Conservation (phyloP, 2,329 filamentous ascomycete species). For the Polytolypa hystricis region DNA sequence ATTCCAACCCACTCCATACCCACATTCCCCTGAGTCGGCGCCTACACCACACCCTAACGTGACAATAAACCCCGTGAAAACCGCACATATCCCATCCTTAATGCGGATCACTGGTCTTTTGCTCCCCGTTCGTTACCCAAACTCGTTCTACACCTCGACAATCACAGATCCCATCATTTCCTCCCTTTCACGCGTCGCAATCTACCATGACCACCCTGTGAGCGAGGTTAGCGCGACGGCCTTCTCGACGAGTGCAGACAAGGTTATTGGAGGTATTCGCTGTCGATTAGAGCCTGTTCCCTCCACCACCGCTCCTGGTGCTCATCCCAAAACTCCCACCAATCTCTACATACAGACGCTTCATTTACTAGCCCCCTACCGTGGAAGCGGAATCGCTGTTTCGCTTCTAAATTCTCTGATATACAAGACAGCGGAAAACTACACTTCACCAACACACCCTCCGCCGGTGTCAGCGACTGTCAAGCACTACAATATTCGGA, state of each 20-base stretch:
- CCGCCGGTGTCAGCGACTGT: slow-evolving; percentile 26
- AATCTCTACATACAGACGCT: slow-evolving; percentile 53
- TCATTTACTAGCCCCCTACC: slow-evolving; percentile 48
- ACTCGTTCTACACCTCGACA: slow-evolving; percentile 50
- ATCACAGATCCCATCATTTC: slow-evolving; percentile 43
- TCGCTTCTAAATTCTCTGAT: slow-evolving; percentile 40
- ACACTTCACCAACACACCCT: background rate
- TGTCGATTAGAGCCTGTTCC: slow-evolving; percentile 33
- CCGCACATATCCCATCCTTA: slow-evolving; percentile 43
- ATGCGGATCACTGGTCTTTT: slow-evolving; percentile 48
- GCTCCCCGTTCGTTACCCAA: slow-evolving; percentile 51
- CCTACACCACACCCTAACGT: slow-evolving; percentile 38
- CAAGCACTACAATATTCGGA: slow-evolving; percentile 39
- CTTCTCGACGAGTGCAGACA: slow-evolving; percentile 20
- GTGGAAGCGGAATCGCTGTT: slow-evolving; percentile 46
- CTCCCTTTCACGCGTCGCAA: slow-evolving; percentile 47
- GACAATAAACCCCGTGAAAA: slow-evolving; percentile 42
- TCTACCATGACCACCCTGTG: slow-evolving; percentile 42
- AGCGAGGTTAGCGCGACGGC: slow-evolving; percentile 15
- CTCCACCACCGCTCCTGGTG: slow-evolving; percentile 9
- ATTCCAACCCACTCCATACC: slow-evolving; percentile 18
- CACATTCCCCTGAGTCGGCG: slow-evolving; percentile 12
- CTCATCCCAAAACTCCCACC: slow-evolving; percentile 15
- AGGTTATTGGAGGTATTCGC: slow-evolving; percentile 39
- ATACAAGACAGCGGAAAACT: slow-evolving; percentile 12